A percentile compares a stretch with the other conserved stretches of the same genome.
Evolutionary conservation across 1,284 basidiomycete genomes (phyloP).

Genomic region (Neonothopanus nambi): DNA sequence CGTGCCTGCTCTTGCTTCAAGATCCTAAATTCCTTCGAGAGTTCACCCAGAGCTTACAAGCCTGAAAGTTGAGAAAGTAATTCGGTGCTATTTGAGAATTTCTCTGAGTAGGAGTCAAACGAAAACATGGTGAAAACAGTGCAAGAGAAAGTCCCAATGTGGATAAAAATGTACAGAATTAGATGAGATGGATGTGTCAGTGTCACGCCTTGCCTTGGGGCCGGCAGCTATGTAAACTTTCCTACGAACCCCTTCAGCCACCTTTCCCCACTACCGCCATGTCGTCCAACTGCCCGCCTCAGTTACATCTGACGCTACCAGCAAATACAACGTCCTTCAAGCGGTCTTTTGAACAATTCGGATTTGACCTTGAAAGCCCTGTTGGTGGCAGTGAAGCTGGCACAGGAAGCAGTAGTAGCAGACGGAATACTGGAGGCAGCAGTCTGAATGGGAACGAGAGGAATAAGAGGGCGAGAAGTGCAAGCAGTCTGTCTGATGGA

Average conservation of each 20-base stretch:
- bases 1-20: no score
- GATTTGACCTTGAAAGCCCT: conserved; percentile 51
- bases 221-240: conserved; percentile 8
- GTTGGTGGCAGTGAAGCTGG: conserved; percentile 26
- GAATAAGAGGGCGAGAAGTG: conserved; percentile 47
- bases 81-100: no score
- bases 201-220: no score
- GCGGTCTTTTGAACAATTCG: conserved; percentile 56
- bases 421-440: conserved; percentile 27
- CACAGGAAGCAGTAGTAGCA: conserved; percentile 27
- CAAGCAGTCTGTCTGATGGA: conserved; percentile 37
- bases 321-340: conserved; percentile 52
- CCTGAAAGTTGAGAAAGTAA: no score
- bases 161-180: no score
- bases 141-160: no score
- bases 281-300: conserved; percentile 41
- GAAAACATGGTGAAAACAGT: no score
- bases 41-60: no score
- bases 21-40: no score
- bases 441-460: conserved; percentile 35
- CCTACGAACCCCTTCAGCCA: conserved; percentile 5
- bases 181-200: background rate
- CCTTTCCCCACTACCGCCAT: conserved; percentile 22
- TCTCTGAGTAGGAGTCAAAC: no score
- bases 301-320: conserved; percentile 45